Evolutionary conservation across 2,329 filamentous ascomycete species (phyloP), one percentile per base, ranked within the genome.

Genomic region (Cytospora schulzeri): DNA sequence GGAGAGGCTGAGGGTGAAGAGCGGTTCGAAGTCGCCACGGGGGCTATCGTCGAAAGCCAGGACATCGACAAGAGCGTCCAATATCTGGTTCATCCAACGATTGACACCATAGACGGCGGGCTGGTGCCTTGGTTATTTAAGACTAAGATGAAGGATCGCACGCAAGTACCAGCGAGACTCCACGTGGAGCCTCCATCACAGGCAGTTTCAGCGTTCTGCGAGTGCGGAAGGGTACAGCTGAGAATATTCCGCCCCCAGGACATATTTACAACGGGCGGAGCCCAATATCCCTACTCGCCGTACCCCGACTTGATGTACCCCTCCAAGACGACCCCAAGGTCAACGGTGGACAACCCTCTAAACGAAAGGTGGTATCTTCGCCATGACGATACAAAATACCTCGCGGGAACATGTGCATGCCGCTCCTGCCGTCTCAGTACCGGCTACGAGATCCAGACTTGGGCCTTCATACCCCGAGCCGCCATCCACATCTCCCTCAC

Each of bases 381-480:
- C 19, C 74, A 74, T 28, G 68, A 79, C 71, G 80, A 26, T 1
- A n/a, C 75, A 7, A 84, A 80, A 65, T 90, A 87, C 71, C 75
- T 87, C 2, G 83, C 85, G 2, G 85, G 85, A 1, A 80, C 83
- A 9, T 91, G 88, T 70, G 79, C 81, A 1, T 91, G 89, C 73
- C 79, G 76, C 6, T 84, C 85, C 2, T 92, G 89, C 71, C 84
- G 88, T 7, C 76, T 87, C 4, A 74, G 76, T 0, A 81, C 84
- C 1, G 88, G 88, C 3, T 88, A 86, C 68, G 86, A 90, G 63
- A 81, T 90, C 55, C 83, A 89, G 69, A 77, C 83, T 0, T 91
- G 88, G 88, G 80, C 85, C 0, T 91, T 90, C 70, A 76, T 91
- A 0, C 86, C 87, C 0, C 78, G 79, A n/a, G 73, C 75, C 1